Conservation (phyloP, 495 filamentous ascomycete genomes). For the Antarctomyces pellizariae region DNA sequence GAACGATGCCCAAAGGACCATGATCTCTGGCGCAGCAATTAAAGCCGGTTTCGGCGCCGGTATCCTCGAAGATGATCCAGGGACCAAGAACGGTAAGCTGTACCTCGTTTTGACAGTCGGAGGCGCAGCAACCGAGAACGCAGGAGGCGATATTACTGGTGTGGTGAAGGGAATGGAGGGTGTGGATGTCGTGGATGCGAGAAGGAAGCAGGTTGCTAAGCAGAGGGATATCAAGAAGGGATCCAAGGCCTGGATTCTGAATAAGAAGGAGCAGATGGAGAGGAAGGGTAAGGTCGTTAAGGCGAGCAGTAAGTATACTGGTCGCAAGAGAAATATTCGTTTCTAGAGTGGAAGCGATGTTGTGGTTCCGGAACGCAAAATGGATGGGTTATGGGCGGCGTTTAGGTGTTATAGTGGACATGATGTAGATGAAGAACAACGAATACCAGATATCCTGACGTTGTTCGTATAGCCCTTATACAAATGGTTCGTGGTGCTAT, state of each 20-base stretch:
- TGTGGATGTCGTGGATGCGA: slow-evolving; percentile 58
- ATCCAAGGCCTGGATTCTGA: slow-evolving; percentile 70
- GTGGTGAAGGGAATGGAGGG: slow-evolving; percentile 71
- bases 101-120: slow-evolving; percentile 91
- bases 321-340: slow-evolving; percentile 46
- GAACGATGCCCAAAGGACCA: slow-evolving; percentile 71
- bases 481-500: too few species aligned
- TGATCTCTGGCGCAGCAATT: slow-evolving; percentile 76
- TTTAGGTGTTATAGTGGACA: too few species aligned
- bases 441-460: too few species aligned
- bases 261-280: slow-evolving; percentile 91
- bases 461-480: too few species aligned
- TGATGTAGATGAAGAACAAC: too few species aligned
- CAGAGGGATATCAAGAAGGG: slow-evolving; percentile 44
- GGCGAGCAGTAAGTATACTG: slow-evolving; percentile 73
- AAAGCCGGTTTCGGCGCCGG: slow-evolving; percentile 90
- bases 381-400: background rate
- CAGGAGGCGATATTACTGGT: slow-evolving; percentile 57
- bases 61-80: slow-evolving; percentile 81
- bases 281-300: slow-evolving; percentile 88
- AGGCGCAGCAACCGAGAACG: slow-evolving; percentile 38
- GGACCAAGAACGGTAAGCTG: slow-evolving; percentile 81
- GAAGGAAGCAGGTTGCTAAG: slow-evolving; percentile 28
- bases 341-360: too few species aligned
- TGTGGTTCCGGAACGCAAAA: too few species aligned